Evolutionary conservation across 2,329 filamentous ascomycete genomes (phyloP), one percentile per base, ranked within the genome.

Genomic region (Pseudocercospora macadamiae): DNA sequence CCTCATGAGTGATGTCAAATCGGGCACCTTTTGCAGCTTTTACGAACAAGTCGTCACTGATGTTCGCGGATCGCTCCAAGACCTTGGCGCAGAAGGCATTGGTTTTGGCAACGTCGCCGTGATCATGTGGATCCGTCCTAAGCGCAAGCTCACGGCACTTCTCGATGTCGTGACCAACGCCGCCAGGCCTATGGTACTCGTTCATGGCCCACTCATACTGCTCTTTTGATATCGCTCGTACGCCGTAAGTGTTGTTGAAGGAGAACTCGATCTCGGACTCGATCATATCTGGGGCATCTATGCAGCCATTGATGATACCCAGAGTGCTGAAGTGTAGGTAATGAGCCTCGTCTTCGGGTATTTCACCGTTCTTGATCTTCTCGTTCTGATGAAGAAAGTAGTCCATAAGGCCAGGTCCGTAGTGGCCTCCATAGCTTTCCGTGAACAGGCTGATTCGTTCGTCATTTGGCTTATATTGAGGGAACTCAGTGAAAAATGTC

Each of bases 341-440:
- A n/a, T 73, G 66, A 4, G 61, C 64, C 70, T 83, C 83, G 0
- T 76, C 69, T 21, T 74, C 70, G 1, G 71, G 75, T 7, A 70
- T 64, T 1, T 66, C 64, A 3, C 82, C 82, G 30, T 81, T 82
- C 44, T 74, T 66, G 62, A 86, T 85, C 55, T 78, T 74, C 51
- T 79, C 69, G 61, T 86, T 86, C 64, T 86, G 80, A 19, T 84
- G 74, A 54, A 83, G 77, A 70, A 86, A 86, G 69, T 84, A 80
- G 55, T 79, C 77, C 72, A 78, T 84, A 72, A 86, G 86, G 18
- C 79, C 75, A 6, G 64, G 58, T 14, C 71, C 69, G 21, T 69
- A 69, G 65, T 82, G 80, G 42, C 88, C 88, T 16, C 88, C 88
- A 69, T 90, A 91, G 67, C 85, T 88, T 71, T 91, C 87, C 0